phyloP scores from a whole-genome alignment of 108 stramenopile species.

The Skeletonema costatum region DNA sequence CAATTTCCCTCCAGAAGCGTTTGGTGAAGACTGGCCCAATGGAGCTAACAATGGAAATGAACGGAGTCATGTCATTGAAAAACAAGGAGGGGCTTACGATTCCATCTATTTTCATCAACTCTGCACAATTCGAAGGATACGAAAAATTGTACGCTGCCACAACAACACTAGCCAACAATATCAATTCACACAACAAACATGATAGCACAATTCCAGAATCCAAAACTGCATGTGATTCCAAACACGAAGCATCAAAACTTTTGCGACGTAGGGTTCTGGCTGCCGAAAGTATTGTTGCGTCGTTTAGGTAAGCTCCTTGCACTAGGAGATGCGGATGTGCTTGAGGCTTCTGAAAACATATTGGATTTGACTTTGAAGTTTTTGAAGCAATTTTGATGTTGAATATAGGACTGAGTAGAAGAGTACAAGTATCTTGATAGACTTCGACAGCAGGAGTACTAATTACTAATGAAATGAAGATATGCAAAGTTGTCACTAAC shows the following conservation, averaged over 20 bases:
- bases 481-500: too few species aligned
- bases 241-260: conserved; percentile 62
- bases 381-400: conserved; percentile 7
- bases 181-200: conserved; percentile 17
- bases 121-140: conserved; percentile 45
- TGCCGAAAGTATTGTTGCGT: conserved; percentile 19
- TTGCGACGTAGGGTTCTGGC: conserved; percentile 61
- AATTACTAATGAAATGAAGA: too few species aligned
- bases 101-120: conserved; percentile 58
- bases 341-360: conserved; percentile 22
- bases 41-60: neutral
- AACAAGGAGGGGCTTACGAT: conserved; percentile 14
- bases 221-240: conserved; percentile 36
- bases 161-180: conserved; percentile 28
- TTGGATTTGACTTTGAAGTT: conserved; percentile 34
- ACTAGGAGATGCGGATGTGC: conserved; percentile 23
- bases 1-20: conserved; percentile 59
- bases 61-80: neutral
- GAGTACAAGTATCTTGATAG: too few species aligned
- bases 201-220: neutral
- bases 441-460: too few species aligned
- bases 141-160: conserved; percentile 45
- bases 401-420: too few species aligned
- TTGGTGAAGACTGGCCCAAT: conserved; percentile 23
- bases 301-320: conserved; percentile 9